Evolutionary conservation across 768 basidiomycete species (phyloP), one percentile per base, ranked within the genome.

Genomic region (Pseudohyphozyma bogoriensis): DNA sequence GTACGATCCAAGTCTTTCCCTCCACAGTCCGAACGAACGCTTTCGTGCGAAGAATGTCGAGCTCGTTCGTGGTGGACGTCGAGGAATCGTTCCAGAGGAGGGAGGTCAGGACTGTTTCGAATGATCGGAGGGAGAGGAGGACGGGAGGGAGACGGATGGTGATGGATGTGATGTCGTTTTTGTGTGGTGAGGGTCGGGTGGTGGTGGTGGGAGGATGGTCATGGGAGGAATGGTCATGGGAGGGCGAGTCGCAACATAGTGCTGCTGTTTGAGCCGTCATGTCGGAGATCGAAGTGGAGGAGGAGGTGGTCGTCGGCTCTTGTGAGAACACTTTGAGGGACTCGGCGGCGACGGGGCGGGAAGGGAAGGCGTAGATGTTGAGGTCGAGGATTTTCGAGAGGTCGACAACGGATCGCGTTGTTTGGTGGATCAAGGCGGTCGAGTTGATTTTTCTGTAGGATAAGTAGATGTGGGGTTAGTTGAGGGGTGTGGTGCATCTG

Each of bases 1-100:
- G 95, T 47, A 99, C 74, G 55, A 97, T 62, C 81, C 67, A 83
- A 80, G 58, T 80, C 78, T 55, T 13, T 77, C 75, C 22, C 73
- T 69, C 73, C 64, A 16, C 31, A 9, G 59, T 57, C 10, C 37
- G 26, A 1, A 93, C 83, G 24, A 90, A 77, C 11, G 92, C 93
- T 72, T 99, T 97, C 69, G 89, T 88, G 20, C 95, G 82, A 24
- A 99, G 75, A 7, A 95, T 79, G 56, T 83, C 80, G 42, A 89
- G 56, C 36, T 15, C 32, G 16, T 55, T 45, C 31, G 24, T 35
- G 18, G 42, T 45, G 22, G 24, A 29, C 24, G 31, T 8, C 28
- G 55, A 54, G 22, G 72, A 73, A 45, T 79, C 79, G 60, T 90
- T 87, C 93, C 93, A 99, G 6, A 96, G 78, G 1, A 91, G 77